A percentile compares a stretch with the other conserved stretches of the same genome.
phyloP scores from a whole-genome alignment of 1,139 yeast species.

The Hemisphaericaspora lyxosophila region DNA sequence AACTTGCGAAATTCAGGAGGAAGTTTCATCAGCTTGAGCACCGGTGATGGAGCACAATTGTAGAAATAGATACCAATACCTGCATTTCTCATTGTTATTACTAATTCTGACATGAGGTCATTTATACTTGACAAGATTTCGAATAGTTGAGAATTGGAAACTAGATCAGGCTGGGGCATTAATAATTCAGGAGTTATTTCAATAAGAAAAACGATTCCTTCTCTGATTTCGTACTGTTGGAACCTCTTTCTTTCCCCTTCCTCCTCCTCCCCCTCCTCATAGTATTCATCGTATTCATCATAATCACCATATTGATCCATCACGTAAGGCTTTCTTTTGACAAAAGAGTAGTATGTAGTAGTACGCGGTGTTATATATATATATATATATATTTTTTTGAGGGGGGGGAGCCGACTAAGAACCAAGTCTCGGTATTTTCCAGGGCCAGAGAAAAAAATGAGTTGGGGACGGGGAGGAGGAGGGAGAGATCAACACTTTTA shows the following conservation, averaged over 20 bases:
- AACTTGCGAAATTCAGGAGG: conserved; percentile 27
- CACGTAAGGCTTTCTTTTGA: too few species aligned
- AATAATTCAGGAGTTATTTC: conserved; percentile 57
- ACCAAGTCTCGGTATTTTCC: too few species aligned
- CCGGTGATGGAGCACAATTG: conserved; percentile 37
- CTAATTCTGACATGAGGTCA: conserved; percentile 56
- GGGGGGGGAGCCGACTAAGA: too few species aligned
- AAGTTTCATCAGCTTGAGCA: conserved; percentile 8
- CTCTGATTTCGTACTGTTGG: conserved; percentile 53
- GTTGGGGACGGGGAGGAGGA: too few species aligned
- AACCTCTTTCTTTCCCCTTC: conserved; percentile 14
- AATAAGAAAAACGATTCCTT: conserved; percentile 62
- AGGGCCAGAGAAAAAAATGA: background rate
- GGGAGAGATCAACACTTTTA: too few species aligned
- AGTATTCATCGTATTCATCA: too few species aligned
- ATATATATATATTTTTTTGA: too few species aligned
- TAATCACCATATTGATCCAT: conserved; percentile 8
- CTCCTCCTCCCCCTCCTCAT: too few species aligned
- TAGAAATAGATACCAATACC: conserved; percentile 68
- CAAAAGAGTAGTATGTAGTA: too few species aligned
- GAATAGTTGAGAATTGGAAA: conserved; percentile 43
- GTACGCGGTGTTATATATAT: too few species aligned
- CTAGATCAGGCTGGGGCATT: conserved; percentile 31
- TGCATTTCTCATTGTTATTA: conserved; percentile 58
- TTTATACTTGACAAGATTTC: conserved; percentile 55